Evolutionary conservation across 805 yeast genomes (phyloP), one percentile per base, ranked within the genome.

Genomic region (Kuraishia piskuri): DNA sequence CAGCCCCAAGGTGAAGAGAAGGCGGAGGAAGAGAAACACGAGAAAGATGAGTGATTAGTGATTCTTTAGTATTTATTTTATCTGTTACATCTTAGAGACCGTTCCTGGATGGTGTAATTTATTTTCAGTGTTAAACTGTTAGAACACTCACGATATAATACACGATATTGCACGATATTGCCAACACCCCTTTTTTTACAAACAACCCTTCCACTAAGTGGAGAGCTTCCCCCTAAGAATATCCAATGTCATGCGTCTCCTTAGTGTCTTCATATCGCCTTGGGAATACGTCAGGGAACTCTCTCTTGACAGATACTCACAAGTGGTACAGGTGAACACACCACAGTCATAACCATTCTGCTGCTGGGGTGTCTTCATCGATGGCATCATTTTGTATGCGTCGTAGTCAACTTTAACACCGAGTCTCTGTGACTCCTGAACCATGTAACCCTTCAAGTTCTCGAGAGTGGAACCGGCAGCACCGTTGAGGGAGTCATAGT

Each of bases 291-390:
- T 62, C 45, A 88, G 68, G 0, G 74, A 75, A 23, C 66, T 65
- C 4, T 74, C 78, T 37, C 79, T 69, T 0, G 91, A 69, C 46
- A 89, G 60, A 49, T 77, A 83, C 50, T 82, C 78, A 1, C 88
- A 88, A 49, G 83, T 85, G 53, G 90, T 80, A 66, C 97, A 86
- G 2, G 95, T 79, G 63, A 91, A 94, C 1, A 92, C 96, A 7
- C 99, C 99, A 72, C 99, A 94, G 67, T 94, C 99, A 59, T 66
- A 88, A 0, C 97, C 97, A 63, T 94, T 94, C 24, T 76, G 72
- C 65, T 94, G 99, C 59, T 85, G 88, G 1, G 99, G 98, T 47
- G 91, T 55, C 44, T 60, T 61, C 53, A 63, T 59, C 20, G 62
- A 50, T 20, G 57, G 63, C 25, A 57, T 54, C 22, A 58, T 55